Evolutionary conservation across 1,284 basidiomycete species (phyloP), one percentile per base, ranked within the genome.

Genomic region (Pyrrhoderma lamaoense): DNA sequence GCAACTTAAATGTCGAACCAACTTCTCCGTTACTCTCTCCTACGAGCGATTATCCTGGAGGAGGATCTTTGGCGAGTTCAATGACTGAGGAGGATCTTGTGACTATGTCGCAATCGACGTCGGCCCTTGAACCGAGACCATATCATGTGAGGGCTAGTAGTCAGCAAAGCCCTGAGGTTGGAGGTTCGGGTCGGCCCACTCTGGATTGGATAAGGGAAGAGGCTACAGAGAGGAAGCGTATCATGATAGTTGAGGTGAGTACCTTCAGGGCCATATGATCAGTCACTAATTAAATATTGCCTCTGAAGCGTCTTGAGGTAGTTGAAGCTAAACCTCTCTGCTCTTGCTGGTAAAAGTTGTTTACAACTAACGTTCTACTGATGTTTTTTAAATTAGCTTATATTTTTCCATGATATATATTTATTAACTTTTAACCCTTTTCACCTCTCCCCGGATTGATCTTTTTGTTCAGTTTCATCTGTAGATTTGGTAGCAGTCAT

Each of bases 11-110:
- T 22, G 16, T 22, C 5, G 21, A 7, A 40, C 38, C 14, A 7
- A 7, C 38, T 5, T 55, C 55, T 22, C 62, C 68, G 8, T 65
- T 67, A 0, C 16, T 52, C 23, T 52, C 51, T 3, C 51, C 54
- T 1, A 42, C 36, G n/a, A 36, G 42, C 54, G 51, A 56, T 31
- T 50, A 61, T 34, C 74, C 76, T 2, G 83, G 83, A 61, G 72
- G 65, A 36, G 59, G 62, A 63, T 58, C 70, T 66, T 56, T 78
- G 36, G 65, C 75, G 42, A 72, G 65, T 56, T 80, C 74, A 37
- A 69, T 81, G 52, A 75, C 73, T n/a, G 85, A 88, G 60, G 84
- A 86, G 55, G 85, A 87, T 60, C 64, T 88, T 49, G 79, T 78
- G 14, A 74, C 76, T 13, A 75, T 88, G 71, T 88, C 85, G 2